Conservation (phyloP, 1,284 basidiomycete species). For the Anthracocystis panici-leucophaei region DNA sequence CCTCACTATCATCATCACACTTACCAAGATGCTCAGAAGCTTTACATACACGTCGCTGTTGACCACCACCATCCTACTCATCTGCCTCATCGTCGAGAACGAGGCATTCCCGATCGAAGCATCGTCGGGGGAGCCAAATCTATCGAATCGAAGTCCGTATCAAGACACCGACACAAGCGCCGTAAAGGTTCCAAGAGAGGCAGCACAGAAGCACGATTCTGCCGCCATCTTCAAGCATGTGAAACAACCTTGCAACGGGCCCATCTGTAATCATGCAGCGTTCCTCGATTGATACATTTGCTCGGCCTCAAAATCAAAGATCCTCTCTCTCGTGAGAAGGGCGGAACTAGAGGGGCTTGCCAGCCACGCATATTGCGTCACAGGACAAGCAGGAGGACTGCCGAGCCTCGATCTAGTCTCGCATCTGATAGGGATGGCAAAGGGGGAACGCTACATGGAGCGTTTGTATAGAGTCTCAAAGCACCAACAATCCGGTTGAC, state of each 20-base stretch:
- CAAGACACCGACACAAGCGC: conserved; percentile 5
- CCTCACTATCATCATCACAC: not conserved
- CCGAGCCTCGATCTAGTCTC: no score
- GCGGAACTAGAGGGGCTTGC: not conserved
- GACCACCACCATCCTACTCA: not conserved
- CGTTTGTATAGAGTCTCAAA: no score
- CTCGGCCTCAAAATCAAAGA: not conserved
- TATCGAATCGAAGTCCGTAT: not conserved
- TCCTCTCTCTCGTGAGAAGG: not conserved
- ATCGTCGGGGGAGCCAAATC: not conserved
- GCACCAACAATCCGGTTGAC: no score
- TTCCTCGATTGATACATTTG: conserved; percentile 17
- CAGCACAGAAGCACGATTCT: not conserved
- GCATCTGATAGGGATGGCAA: no score
- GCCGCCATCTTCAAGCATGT: conserved; percentile 27
- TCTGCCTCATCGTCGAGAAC: not conserved
- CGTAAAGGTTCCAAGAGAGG: not conserved
- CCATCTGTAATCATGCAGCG: conserved; percentile 42
- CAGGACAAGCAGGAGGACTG: not conserved
- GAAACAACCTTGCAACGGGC: conserved; percentile 23
- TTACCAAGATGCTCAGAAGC: not conserved
- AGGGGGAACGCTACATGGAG: no score
- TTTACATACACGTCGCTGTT: not conserved
- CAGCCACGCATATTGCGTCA: not conserved
- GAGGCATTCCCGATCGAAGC: conserved; percentile 14